phyloP scores from a whole-genome alignment of 148 eudicot genomes.

The Polygonum aviculare region DNA sequence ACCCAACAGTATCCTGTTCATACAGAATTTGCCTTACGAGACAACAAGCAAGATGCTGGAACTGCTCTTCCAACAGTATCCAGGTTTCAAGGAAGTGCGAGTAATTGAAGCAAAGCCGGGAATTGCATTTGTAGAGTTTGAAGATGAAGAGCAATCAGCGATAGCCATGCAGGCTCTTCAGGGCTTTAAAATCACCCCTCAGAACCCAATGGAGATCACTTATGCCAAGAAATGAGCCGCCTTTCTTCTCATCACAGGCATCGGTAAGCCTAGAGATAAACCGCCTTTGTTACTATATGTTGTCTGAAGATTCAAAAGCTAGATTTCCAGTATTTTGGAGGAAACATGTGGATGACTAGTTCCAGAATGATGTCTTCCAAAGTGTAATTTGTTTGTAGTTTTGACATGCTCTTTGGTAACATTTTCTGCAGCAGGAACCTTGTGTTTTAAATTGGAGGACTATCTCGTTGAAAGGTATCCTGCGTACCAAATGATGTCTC shows the following conservation, averaged over 20 bases:
- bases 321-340: neutral
- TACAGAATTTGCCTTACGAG: constrained; percentile 71
- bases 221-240: constrained; percentile 66
- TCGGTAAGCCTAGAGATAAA: neutral
- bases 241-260: neutral
- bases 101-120: constrained; percentile 94
- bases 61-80: constrained; percentile 76
- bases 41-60: constrained; percentile 70
- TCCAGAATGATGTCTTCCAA: neutral
- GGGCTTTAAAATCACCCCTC: constrained; percentile 80
- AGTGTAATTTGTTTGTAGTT: neutral
- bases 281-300: neutral
- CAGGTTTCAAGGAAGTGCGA: constrained; percentile 90
- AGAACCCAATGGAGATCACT: constrained; percentile 70
- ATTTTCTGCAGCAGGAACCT: constrained; percentile 5
- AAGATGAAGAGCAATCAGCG: constrained; percentile 62
- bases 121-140: constrained; percentile 90
- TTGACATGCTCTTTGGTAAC: neutral
- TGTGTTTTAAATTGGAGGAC: neutral
- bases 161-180: constrained; percentile 90
- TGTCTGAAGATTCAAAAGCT: neutral
- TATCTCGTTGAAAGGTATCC: neutral
- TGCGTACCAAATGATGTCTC: neutral
- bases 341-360: neutral
- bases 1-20: constrained; percentile 77